These are phyloP conservation scores for Fusarium xyrophilum DNA, from an alignment of 2,329 filamentous ascomycete species.

Conservation along the genomic window DNA sequence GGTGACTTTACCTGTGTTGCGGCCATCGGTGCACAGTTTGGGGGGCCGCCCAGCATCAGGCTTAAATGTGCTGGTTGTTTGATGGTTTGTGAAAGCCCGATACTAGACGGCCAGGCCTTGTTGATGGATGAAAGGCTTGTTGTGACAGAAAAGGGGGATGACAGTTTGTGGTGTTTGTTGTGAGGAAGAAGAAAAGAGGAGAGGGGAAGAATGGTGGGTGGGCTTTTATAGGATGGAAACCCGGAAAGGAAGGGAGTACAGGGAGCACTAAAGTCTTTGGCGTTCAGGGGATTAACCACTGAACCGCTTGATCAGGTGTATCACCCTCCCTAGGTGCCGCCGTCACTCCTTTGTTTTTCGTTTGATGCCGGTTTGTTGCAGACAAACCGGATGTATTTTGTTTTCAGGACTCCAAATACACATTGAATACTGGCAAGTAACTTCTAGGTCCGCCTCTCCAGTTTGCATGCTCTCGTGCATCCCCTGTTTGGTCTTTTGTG, in stretches of 20 bases:
- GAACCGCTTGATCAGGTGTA: neutral
- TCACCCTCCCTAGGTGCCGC: neutral
- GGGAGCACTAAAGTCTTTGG: neutral
- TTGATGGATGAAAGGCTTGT: neutral
- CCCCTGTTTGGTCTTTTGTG: no score
- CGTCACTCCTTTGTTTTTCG: neutral
- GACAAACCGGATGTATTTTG: accelerated
- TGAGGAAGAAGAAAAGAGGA: neutral
- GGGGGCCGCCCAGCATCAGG: neutral
- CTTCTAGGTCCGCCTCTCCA: no score
- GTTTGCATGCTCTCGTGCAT: no score
- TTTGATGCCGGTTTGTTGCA: neutral
- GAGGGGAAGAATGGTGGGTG: neutral
- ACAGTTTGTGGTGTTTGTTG: neutral
- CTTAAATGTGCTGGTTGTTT: neutral
- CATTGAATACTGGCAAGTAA: no score
- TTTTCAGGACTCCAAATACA: neutral
- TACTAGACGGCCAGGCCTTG: neutral
- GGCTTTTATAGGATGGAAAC: neutral
- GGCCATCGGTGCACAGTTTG: neutral
- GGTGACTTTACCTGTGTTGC: neutral
- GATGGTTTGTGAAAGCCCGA: neutral
- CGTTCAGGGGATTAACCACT: neutral
- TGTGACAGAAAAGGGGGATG: neutral
- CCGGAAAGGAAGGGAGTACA: neutral